Evolutionary conservation across 768 basidiomycete genomes (phyloP).

Genomic region (Exidia glandulosa): DNA sequence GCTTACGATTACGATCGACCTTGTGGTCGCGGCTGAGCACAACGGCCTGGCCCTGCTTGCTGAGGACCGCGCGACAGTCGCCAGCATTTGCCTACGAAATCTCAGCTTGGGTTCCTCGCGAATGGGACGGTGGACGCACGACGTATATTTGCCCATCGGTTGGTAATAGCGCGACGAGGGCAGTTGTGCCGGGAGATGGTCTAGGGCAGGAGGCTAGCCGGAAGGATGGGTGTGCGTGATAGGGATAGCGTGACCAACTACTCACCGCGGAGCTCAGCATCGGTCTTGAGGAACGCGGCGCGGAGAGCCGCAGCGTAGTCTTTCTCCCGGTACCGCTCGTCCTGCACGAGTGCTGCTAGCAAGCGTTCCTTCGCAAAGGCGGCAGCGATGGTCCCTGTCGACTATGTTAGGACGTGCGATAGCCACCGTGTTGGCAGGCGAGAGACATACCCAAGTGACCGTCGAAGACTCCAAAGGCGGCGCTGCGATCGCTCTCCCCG

Average conservation of each 20-base stretch:
- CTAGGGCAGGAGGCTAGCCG: not conserved
- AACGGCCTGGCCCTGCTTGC: conserved; percentile 30
- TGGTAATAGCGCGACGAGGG: conserved; percentile 30
- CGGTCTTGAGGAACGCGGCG: not conserved
- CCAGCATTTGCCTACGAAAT: conserved; percentile 33
- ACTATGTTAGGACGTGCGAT: not conserved
- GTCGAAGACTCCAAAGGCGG: not conserved
- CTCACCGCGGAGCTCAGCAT: not conserved
- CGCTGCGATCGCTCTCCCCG: not conserved
- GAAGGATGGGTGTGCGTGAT: not conserved
- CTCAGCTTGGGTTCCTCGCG: not conserved
- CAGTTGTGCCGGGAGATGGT: conserved; percentile 32
- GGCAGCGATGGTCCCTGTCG: not conserved
- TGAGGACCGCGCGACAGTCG: conserved; percentile 33
- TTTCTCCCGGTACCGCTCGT: not conserved
- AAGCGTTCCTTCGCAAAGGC: not conserved
- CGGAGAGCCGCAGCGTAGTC: not conserved
- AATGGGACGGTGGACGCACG: conserved; percentile 1
- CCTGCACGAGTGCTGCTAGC: not conserved
- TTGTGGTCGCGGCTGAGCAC: conserved; percentile 36
- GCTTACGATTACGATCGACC: not conserved
- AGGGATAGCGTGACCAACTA: not conserved
- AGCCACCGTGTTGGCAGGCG: too few relatives aligned
- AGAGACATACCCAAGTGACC: not conserved
- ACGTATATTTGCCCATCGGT: conserved; percentile 22